These are phyloP conservation scores for Kitagawia praeruptora DNA, from an alignment of 129 eudicot genomes.

Conservation along the genomic window DNA sequence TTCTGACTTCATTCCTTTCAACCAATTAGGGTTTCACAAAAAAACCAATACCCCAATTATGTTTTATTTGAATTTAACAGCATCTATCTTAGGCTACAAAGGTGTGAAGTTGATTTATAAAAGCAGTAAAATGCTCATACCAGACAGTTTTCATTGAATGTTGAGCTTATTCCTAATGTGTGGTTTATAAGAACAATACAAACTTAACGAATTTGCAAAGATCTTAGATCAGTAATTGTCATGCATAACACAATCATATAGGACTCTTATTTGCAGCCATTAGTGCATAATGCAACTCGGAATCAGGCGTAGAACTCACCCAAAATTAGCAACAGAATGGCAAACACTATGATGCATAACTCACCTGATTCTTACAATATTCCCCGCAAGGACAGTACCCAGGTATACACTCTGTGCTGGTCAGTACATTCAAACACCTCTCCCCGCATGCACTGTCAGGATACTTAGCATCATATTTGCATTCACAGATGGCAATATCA, in stretches of 20 bases:
- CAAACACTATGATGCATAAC: not conserved
- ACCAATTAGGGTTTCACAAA: not conserved
- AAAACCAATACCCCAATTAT: not conserved
- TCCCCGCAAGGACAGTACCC: constrained; percentile 81
- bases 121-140: not conserved
- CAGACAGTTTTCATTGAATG: not conserved
- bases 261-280: not conserved
- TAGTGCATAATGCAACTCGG: not conserved
- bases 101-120: not conserved
- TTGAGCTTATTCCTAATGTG: not conserved
- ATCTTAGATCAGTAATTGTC: not conserved
- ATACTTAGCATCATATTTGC: constrained; percentile 55
- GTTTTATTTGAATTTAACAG: not conserved
- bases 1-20: too few species aligned
- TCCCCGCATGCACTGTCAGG: constrained; percentile 86
- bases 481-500: constrained; percentile 79
- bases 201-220: not conserved
- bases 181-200: not conserved
- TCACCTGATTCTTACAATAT: constrained; percentile 35
- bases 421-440: constrained; percentile 79
- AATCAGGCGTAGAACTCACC: not conserved
- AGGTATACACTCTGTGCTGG: constrained; percentile 87
- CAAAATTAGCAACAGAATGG: not conserved
- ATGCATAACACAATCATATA: not conserved
- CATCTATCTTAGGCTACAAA: not conserved